Evolutionary conservation across 257 asterid genomes (phyloP).

Genomic region (Capsicum baccatum): DNA sequence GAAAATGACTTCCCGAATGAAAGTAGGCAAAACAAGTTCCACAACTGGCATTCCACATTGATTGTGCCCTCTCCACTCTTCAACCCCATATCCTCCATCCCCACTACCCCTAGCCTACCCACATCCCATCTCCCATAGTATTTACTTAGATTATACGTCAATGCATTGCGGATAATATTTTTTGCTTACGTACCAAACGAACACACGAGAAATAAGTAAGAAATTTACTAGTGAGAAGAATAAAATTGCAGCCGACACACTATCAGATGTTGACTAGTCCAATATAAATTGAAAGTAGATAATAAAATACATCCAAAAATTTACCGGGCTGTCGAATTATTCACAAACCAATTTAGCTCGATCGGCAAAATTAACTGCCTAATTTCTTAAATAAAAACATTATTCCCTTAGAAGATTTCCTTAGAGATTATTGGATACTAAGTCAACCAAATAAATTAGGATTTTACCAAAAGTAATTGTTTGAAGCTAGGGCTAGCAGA

Average conservation of each 20-base stretch:
- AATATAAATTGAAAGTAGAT: not conserved
- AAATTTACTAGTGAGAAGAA: not conserved
- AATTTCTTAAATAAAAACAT: not conserved
- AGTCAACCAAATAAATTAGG: not conserved
- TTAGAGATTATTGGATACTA: not conserved
- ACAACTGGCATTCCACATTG: no score
- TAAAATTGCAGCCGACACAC: not conserved
- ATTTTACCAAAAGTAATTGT: not conserved
- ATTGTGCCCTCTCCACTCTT: no score
- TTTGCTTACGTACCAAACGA: no score
- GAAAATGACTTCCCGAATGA: no score
- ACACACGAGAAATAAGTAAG: no score
- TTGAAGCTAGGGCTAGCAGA: slow-evolving; percentile 7
- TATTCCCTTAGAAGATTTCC: not conserved
- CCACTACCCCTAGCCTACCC: no score
- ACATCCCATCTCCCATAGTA: no score
- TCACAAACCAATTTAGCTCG: not conserved
- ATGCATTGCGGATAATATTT: no score
- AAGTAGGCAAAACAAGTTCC: no score
- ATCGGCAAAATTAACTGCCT: slow-evolving; percentile 9
- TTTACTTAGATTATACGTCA: no score
- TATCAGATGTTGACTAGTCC: not conserved
- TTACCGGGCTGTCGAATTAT: not conserved
- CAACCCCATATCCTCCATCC: no score
- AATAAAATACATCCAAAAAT: not conserved